Evolutionary conservation across 2,329 filamentous ascomycete genomes (phyloP).

Genomic region (Pseudocercospora eumusae): DNA sequence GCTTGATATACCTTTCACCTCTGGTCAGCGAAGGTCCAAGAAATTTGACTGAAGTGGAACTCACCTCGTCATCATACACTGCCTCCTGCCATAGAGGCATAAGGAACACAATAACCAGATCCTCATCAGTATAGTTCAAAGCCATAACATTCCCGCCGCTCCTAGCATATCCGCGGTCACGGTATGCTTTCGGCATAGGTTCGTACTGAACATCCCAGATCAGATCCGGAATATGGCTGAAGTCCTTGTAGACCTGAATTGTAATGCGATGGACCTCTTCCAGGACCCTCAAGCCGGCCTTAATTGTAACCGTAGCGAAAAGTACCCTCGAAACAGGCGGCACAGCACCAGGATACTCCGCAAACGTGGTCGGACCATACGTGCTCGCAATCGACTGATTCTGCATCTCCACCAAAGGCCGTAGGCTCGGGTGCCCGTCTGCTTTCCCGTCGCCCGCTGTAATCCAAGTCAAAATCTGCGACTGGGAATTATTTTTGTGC

Average conservation of each 20-base stretch:
- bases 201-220: slow-evolving; percentile 21
- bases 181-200: slow-evolving; percentile 13
- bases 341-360: slow-evolving; percentile 8
- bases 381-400: not conserved
- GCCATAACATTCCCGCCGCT: slow-evolving; percentile 16
- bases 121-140: slow-evolving; percentile 20
- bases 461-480: slow-evolving; percentile 7
- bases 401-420: not conserved
- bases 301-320: slow-evolving; percentile 18
- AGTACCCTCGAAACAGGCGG: slow-evolving; percentile 12
- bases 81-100: slow-evolving; percentile 14
- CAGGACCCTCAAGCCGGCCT: not conserved
- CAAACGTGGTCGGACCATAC: slow-evolving; percentile 8
- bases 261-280: slow-evolving; percentile 13
- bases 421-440: not conserved
- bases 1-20: not conserved
- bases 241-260: slow-evolving; percentile 1
- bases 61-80: slow-evolving; percentile 11
- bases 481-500: not conserved
- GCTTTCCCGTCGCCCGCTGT: slow-evolving; percentile 5
- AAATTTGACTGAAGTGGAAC: not conserved
- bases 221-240: slow-evolving; percentile 12
- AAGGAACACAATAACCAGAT: slow-evolving; percentile 17
- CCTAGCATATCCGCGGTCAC: not conserved
- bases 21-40: not conserved